phyloP scores from a whole-genome alignment of 1,284 basidiomycete genomes.

The Microbotryum violaceum region DNA sequence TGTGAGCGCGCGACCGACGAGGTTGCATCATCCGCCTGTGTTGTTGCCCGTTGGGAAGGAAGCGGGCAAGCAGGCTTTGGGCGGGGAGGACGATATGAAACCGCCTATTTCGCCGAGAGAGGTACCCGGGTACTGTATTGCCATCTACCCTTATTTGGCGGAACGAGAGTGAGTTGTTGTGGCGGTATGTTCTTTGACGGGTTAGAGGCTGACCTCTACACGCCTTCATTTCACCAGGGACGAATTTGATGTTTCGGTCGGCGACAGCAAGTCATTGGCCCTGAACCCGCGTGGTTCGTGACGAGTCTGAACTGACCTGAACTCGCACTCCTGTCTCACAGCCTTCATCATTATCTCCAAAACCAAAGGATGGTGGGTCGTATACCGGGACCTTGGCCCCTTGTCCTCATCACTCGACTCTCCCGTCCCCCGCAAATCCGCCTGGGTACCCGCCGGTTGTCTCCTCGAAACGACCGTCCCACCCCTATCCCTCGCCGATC shows the following conservation, averaged over 20 bases:
- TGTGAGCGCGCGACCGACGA: conserved; percentile 30
- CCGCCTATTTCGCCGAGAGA: conserved; percentile 31
- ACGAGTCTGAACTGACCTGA: background rate
- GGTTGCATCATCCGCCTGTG: conserved; percentile 39
- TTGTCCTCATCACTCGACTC: conserved; percentile 69
- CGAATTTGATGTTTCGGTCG: conserved; percentile 91
- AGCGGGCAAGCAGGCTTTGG: conserved; percentile 1
- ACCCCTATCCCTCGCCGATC: conserved; percentile 55
- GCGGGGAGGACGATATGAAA: conserved; percentile 13
- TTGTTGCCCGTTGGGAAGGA: conserved; percentile 36
- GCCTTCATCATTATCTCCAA: conserved; percentile 90
- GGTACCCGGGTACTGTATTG: conserved; percentile 45
- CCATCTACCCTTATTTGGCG: conserved; percentile 45
- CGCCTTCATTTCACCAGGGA: conserved; percentile 45
- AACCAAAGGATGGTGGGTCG: conserved; percentile 97
- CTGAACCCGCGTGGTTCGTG: background rate
- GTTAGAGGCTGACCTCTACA: too few relatives aligned
- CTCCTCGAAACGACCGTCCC: conserved; percentile 67
- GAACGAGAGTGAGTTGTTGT: conserved; percentile 28
- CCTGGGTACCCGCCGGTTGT: conserved; percentile 57
- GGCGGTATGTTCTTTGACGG: background rate
- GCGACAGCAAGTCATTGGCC: conserved; percentile 37
- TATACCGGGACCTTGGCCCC: conserved; percentile 72
- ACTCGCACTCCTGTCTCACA: conserved; percentile 53
- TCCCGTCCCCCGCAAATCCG: conserved; percentile 69